Evolutionary conservation across 2,329 filamentous ascomycete species (phyloP).

Genomic region (Ophiosphaerella narmari): DNA sequence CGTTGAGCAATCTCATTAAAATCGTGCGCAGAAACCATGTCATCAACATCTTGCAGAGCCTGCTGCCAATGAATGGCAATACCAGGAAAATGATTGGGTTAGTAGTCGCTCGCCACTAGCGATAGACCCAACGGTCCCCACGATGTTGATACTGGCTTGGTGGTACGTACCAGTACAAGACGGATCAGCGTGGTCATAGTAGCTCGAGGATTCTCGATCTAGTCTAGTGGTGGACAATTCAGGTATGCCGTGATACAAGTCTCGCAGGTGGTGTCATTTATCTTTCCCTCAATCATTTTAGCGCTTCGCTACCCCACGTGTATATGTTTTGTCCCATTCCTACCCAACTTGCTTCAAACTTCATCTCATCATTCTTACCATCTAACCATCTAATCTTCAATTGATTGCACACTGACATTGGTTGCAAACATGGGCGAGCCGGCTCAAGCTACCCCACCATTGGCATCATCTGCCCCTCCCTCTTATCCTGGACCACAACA

Average conservation of each 20-base stretch:
- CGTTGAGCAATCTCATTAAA: background rate
- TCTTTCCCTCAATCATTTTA: background rate
- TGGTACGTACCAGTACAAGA: no score
- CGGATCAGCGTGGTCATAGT: background rate
- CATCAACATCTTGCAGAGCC: no score
- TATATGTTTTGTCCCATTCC: background rate
- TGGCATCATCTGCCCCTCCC: conserved; percentile 10
- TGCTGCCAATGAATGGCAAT: no score
- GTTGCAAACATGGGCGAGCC: conserved; percentile 13
- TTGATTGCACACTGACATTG: background rate
- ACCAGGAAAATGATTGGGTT: no score
- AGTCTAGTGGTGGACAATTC: conserved; percentile 1
- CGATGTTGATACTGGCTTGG: no score
- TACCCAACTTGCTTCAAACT: conserved; percentile 1
- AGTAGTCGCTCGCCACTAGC: no score
- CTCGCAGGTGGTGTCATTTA: conserved; percentile 1
- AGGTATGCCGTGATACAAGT: conserved; percentile 6
- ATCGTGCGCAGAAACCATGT: background rate
- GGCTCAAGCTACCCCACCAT: conserved; percentile 12
- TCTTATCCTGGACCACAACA: conserved; percentile 23
- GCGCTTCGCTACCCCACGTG: conserved; percentile 8
- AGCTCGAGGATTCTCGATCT: conserved; percentile 3
- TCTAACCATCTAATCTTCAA: background rate
- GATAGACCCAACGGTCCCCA: no score
- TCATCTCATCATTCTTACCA: background rate